phyloP scores from a whole-genome alignment of 2,329 filamentous ascomycete species.

The Ceratocystis papillata region DNA sequence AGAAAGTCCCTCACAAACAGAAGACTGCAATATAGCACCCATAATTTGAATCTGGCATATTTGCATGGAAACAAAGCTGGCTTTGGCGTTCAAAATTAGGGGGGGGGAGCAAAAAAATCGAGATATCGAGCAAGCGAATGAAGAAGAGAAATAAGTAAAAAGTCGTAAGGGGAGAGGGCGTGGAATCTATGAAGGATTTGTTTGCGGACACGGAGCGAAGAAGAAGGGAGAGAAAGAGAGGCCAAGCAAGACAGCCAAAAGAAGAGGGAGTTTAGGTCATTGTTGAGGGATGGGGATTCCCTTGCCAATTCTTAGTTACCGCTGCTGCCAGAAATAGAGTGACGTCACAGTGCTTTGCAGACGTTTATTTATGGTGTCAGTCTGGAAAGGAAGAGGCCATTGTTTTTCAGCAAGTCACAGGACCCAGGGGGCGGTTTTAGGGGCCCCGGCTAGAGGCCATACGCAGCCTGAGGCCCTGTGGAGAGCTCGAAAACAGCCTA shows the following conservation, averaged over 20 bases:
- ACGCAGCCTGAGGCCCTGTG: neutral
- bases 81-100: too few species aligned
- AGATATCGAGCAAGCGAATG: neutral
- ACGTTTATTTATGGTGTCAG: neutral
- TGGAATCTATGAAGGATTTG: neutral
- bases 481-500: neutral
- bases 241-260: too few species aligned
- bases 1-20: neutral
- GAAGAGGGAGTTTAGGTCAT: neutral
- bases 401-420: neutral
- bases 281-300: neutral
- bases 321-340: conserved; percentile 6
- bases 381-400: neutral
- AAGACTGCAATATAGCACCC: neutral
- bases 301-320: neutral
- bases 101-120: neutral
- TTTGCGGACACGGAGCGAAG: neutral
- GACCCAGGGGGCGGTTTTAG: neutral
- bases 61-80: neutral
- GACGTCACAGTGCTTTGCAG: neutral
- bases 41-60: neutral
- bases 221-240: neutral
- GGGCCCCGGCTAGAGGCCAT: too few species aligned
- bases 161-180: neutral
- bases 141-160: neutral